A percentile compares a stretch with the other conserved stretches of the same genome.
phyloP scores from a whole-genome alignment of 1,284 basidiomycete genomes.

The Sporisorium graminicola region DNA sequence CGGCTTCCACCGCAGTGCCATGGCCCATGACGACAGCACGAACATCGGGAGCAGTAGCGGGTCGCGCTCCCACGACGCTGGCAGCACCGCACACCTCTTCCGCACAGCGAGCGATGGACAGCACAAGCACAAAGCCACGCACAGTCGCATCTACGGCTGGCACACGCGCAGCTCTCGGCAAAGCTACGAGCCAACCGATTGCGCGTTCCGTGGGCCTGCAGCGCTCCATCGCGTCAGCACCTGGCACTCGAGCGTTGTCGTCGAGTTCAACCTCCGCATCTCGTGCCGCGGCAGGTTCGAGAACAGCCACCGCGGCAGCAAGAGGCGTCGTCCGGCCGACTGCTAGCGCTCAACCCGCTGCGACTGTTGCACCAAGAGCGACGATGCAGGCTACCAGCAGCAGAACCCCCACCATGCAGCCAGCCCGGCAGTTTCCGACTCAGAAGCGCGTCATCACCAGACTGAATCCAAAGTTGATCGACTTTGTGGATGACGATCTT shows the following conservation, averaged over 20 bases:
- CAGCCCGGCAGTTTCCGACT: not conserved
- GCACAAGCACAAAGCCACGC: conserved; percentile 1
- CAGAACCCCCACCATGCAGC: not conserved
- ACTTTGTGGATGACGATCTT: conserved; percentile 45
- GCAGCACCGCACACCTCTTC: not conserved
- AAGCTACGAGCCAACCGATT: not conserved
- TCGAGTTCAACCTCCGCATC: conserved; percentile 1
- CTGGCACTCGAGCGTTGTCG: conserved; percentile 12
- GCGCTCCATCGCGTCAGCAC: conserved; percentile 34
- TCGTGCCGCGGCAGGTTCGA: not conserved
- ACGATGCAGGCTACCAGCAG: conserved; percentile 1
- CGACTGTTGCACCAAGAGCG: not conserved
- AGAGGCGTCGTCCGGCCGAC: conserved; percentile 1
- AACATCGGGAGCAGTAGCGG: not conserved
- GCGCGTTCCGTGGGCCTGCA: conserved; percentile 24
- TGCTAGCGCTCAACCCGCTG: not conserved
- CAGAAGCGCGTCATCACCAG: conserved; percentile 11
- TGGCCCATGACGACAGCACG: conserved; percentile 1
- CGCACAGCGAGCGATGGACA: not conserved
- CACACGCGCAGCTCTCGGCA: not conserved
- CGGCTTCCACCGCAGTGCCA: not conserved
- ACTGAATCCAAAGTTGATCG: conserved; percentile 39
- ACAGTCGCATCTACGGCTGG: not conserved
- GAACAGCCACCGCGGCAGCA: not conserved
- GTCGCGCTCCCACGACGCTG: not conserved